A percentile compares a stretch with the other conserved stretches of the same genome.
Conservation (phyloP, 2,329 filamentous ascomycete species). For the Tolypocladium nubicola region DNA sequence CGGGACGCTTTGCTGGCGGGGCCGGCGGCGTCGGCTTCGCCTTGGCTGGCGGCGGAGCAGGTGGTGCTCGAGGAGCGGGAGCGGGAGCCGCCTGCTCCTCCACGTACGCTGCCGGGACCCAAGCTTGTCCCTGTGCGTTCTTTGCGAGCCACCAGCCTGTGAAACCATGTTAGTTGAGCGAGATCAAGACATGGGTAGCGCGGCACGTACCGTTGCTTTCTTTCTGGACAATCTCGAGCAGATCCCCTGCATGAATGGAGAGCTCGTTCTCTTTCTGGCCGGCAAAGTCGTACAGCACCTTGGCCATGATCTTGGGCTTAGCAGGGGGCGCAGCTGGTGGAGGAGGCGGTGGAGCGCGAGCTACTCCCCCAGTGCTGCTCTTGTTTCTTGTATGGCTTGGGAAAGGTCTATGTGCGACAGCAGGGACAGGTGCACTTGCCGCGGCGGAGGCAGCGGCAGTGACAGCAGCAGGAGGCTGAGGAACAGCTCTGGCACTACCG, state of each 20-base stretch:
- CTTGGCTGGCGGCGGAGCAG: slow-evolving; percentile 46
- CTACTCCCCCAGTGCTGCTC: slow-evolving; percentile 39
- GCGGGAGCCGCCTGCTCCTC: slow-evolving; percentile 66
- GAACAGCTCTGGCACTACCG: slow-evolving; percentile 16
- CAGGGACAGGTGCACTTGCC: slow-evolving; percentile 2
- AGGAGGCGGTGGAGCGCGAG: slow-evolving; percentile 51
- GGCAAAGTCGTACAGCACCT: slow-evolving; percentile 85
- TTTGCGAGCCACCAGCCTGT: slow-evolving; percentile 94
- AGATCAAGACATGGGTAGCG: background rate
- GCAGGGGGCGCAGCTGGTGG: slow-evolving; percentile 54
- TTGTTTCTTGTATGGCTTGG: slow-evolving; percentile 44
- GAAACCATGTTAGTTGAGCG: slow-evolving; percentile 19
- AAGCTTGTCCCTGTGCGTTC: slow-evolving; percentile 64
- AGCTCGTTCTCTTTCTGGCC: slow-evolving; percentile 81
- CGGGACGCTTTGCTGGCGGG: slow-evolving; percentile 72
- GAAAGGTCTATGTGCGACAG: slow-evolving; percentile 16
- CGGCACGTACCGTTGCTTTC: slow-evolving; percentile 73
- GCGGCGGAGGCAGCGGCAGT: background rate
- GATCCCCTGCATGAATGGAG: slow-evolving; percentile 65
- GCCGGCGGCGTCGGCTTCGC: slow-evolving; percentile 64
- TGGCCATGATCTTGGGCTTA: slow-evolving; percentile 64
- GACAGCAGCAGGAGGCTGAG: slow-evolving; percentile 22
- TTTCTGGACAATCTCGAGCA: slow-evolving; percentile 86
- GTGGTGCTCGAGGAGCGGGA: slow-evolving; percentile 50
- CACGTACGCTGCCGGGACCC: slow-evolving; percentile 90